A percentile compares a stretch with the other conserved stretches of the same genome.
phyloP scores from a whole-genome alignment of 106 monocot genomes.

The Acorus calamus region DNA sequence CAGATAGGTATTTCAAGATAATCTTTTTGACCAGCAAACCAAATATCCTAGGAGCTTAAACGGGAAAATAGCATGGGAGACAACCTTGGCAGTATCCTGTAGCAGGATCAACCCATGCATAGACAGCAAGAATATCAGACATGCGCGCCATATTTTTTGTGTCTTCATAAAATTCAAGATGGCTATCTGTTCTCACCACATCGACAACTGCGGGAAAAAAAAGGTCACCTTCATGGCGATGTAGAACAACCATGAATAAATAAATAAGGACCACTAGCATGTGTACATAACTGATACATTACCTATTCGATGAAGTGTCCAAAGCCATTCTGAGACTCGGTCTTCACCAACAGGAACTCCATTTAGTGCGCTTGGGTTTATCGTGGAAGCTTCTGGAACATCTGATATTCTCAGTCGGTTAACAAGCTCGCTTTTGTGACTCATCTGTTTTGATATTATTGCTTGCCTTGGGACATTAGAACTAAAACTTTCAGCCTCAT shows the following conservation, averaged over 20 bases:
- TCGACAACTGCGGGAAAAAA: conserved; percentile 68
- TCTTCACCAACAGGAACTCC: conserved; percentile 30
- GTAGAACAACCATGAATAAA: neutral
- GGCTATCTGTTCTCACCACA: conserved; percentile 93
- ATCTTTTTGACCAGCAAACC: neutral
- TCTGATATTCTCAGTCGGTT: conserved; percentile 38
- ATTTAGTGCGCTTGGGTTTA: conserved; percentile 24
- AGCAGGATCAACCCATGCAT: conserved; percentile 99
- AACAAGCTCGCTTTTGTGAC: conserved; percentile 22
- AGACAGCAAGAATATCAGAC: conserved; percentile 99
- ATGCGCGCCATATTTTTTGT: conserved; percentile 97
- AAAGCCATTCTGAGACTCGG: conserved; percentile 90
- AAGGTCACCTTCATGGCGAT: neutral
- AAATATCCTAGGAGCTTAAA: neutral
- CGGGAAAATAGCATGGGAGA: neutral
- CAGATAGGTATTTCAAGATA: neutral
- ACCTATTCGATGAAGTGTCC: conserved; percentile 99
- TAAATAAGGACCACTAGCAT: too few relatives aligned
- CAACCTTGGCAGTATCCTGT: conserved; percentile 98
- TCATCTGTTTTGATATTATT: conserved; percentile 16
- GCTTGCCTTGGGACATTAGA: conserved; percentile 14
- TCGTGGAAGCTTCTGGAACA: conserved; percentile 25
- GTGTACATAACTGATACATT: neutral
- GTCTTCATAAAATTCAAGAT: conserved; percentile 96
- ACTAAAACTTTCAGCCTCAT: conserved; percentile 23